A percentile compares a stretch with the other conserved stretches of the same genome.
These are phyloP conservation scores for Austropuccinia psidii DNA, from an alignment of 1,284 basidiomycete genomes.

Conservation along the genomic window DNA sequence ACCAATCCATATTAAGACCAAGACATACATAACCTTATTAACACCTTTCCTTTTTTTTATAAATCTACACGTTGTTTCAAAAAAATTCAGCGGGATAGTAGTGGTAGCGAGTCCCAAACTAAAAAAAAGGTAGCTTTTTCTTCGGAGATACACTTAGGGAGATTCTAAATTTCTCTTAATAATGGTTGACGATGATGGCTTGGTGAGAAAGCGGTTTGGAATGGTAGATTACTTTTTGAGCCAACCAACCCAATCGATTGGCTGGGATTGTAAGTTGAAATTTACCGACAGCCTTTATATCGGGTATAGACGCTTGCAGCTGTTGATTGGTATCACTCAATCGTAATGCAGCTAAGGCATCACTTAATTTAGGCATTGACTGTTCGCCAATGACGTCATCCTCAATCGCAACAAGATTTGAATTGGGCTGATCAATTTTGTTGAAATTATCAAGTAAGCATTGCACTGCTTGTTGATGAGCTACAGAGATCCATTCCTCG, in stretches of 20 bases:
- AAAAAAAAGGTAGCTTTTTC: too few species aligned
- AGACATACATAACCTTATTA: too few species aligned
- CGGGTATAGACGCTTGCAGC: neutral
- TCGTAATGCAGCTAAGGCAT: constrained; percentile 14
- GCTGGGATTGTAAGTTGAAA: neutral
- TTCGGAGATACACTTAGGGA: too few species aligned
- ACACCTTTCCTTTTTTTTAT: too few species aligned
- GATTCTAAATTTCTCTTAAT: too few species aligned
- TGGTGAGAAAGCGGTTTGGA: neutral
- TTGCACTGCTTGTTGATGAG: neutral
- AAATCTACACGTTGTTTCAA: too few species aligned
- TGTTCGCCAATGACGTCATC: neutral
- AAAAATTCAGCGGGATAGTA: too few species aligned
- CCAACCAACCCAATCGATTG: constrained; percentile 2
- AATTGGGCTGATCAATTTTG: neutral
- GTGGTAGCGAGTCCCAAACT: too few species aligned
- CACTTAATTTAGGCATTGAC: constrained; percentile 8
- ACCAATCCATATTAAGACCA: too few species aligned
- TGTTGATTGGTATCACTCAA: neutral
- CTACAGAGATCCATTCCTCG: neutral
- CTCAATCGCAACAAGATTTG: neutral
- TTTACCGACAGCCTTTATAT: neutral
- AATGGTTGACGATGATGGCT: too few species aligned
- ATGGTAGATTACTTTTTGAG: constrained; percentile 10
- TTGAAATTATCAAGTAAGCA: neutral